Percentiles rank a stretch among this genome's conserved stretches.
phyloP scores from a whole-genome alignment of 1,139 yeast species.

The Lodderomyces theae region DNA sequence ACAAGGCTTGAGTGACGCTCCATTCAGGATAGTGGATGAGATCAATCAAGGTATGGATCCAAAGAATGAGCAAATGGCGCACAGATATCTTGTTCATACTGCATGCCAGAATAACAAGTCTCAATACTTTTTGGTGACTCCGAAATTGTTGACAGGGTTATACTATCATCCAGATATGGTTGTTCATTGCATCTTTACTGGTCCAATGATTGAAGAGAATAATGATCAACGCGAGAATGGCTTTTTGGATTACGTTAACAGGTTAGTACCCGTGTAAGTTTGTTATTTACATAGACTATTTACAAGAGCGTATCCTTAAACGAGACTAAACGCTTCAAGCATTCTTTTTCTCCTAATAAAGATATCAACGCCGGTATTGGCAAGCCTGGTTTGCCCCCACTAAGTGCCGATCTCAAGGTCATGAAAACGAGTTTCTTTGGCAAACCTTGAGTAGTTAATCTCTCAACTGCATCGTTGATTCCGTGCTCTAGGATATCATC shows the following conservation, averaged over 20 bases:
- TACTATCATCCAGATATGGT: constrained; percentile 81
- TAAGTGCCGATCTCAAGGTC: constrained; percentile 64
- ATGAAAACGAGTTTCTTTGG: constrained; percentile 58
- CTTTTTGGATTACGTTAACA: constrained; percentile 32
- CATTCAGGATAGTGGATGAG: constrained; percentile 95
- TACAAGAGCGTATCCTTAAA: constrained; percentile 16
- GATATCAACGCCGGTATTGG: constrained; percentile 59
- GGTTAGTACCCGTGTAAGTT: background rate
- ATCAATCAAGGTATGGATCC: constrained; percentile 99
- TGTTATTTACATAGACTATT: constrained; percentile 1
- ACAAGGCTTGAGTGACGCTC: constrained; percentile 88
- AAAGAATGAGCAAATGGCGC: constrained; percentile 83
- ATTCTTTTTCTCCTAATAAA: constrained; percentile 52
- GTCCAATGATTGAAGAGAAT: constrained; percentile 33
- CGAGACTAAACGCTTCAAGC: constrained; percentile 32
- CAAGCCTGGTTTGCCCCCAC: constrained; percentile 72
- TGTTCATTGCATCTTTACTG: constrained; percentile 84
- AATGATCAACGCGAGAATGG: constrained; percentile 18
- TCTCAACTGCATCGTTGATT: constrained; percentile 16
- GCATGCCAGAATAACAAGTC: constrained; percentile 65
- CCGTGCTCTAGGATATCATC: constrained; percentile 11
- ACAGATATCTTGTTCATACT: constrained; percentile 78
- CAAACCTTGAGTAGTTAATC: constrained; percentile 17
- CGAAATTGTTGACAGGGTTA: constrained; percentile 78
- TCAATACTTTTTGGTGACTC: constrained; percentile 91